Base-by-base conservation (phyloP, 106 monocot genomes). In the Acorus calamus region DNA sequence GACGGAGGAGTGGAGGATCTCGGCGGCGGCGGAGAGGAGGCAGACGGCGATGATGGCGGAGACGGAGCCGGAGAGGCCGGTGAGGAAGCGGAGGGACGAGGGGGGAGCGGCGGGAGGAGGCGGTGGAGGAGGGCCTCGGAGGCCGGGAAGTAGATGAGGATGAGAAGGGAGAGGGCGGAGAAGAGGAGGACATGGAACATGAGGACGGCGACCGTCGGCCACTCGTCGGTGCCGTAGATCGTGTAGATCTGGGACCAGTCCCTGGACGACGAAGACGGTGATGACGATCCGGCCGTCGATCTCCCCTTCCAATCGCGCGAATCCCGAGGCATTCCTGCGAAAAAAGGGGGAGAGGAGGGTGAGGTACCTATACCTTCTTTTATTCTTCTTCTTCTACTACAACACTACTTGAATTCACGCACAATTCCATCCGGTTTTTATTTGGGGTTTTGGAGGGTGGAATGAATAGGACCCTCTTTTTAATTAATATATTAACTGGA, bases 191-290 rank as follows among this genome's bases (percentile, higher is more conserved):
- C 78, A 60, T 74, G 70, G 57, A 81, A 60, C 64, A 76, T 59
- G 57, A 88, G 88, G 71, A 88, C 78, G 9, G 14, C 45, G 41
- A 81, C 62, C 13, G 78, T 79, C 48, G 71, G 81, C 72, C 74
- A 75, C 47, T 74, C 69, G 62, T 84, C 88, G 50, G 73, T 60
- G 70, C 84, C 88, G 67, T 88, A 84, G 60, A 88, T 67, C 62
- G 79, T 69, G 73, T 76, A 84, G 64, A 84, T 75, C 68, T 88
- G 81, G 11, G 51, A 61, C 88, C 75, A 84, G 50, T 88, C 88
- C 8, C 81, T 54, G 28, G 28, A 28, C 28, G 28, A 28, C 28
- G 28, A 28, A 28, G 28, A 28, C 28, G 28, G 28, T 28, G 28
- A 28, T 28, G 28, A 28, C 28, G 28, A 28, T 28, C 28, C 28